Conservation (phyloP, 1,139 yeast genomes). For the Lodderomyces jiufengensis region DNA sequence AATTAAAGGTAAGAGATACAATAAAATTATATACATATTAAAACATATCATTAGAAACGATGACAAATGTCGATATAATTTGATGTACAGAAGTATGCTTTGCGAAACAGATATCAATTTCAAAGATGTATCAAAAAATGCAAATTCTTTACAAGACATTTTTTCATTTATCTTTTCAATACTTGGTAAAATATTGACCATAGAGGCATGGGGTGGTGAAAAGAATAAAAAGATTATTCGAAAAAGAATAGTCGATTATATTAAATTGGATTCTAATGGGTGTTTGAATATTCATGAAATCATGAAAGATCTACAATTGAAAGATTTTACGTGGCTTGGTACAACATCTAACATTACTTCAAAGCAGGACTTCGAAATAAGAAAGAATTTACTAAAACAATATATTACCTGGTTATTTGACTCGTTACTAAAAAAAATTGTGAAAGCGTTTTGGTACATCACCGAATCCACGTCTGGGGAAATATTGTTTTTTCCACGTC, state of each 20-base stretch:
- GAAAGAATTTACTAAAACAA: slow-evolving; percentile 29
- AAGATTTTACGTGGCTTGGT: slow-evolving; percentile 49
- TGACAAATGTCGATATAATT: slow-evolving; percentile 19
- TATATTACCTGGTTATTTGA: slow-evolving; percentile 61
- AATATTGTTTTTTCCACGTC: slow-evolving; percentile 53
- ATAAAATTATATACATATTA: slow-evolving; percentile 5
- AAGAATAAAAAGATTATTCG: slow-evolving; percentile 45
- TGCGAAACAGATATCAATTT: slow-evolving; percentile 12
- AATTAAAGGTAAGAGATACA: slow-evolving; percentile 7
- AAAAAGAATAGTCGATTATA: slow-evolving; percentile 31
- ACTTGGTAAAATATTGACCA: slow-evolving; percentile 50
- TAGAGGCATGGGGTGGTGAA: slow-evolving; percentile 51
- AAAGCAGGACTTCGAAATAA: slow-evolving; percentile 32
- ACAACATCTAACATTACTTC: slow-evolving; percentile 22
- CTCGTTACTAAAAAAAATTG: slow-evolving; percentile 42
- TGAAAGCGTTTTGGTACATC: slow-evolving; percentile 62
- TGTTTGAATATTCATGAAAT: slow-evolving; percentile 23
- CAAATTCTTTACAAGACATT: slow-evolving; percentile 28
- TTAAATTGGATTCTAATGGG: slow-evolving; percentile 37
- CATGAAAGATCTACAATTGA: slow-evolving; percentile 29
- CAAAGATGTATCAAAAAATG: slow-evolving; percentile 12
- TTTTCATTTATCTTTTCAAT: slow-evolving; percentile 37
- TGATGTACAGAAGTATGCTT: slow-evolving; percentile 9
- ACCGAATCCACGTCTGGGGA: slow-evolving; percentile 44
- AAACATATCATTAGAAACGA: slow-evolving; percentile 20